Conservation (phyloP, 148 eudicot species). For the Arbutus unedo region DNA sequence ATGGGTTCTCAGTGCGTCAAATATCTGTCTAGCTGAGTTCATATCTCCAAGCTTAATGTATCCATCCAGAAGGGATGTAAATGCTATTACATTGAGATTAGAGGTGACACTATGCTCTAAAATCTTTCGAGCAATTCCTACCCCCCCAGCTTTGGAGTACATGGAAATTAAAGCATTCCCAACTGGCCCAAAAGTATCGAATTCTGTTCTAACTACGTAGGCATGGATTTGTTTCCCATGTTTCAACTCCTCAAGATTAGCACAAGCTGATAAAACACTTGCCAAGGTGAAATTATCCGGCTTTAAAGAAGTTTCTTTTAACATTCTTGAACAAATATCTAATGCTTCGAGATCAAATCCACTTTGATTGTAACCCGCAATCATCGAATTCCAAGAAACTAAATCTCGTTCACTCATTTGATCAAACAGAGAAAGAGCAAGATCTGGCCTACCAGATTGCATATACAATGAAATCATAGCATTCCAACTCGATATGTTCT, state of each 20-base stretch:
- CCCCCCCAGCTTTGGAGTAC: conserved; percentile 41
- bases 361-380: conserved; percentile 31
- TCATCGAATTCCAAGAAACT: conserved; percentile 38
- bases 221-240: conserved; percentile 38
- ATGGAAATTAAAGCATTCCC: conserved; percentile 36
- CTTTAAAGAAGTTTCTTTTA: conserved; percentile 21
- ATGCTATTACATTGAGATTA: conserved; percentile 28
- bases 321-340: conserved; percentile 25
- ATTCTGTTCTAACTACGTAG: conserved; percentile 22
- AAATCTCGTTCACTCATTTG: conserved; percentile 57
- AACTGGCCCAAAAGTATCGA: conserved; percentile 25
- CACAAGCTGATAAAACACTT: conserved; percentile 38
- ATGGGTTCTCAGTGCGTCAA: conserved; percentile 27
- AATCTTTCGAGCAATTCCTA: conserved; percentile 25
- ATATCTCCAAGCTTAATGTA: conserved; percentile 39
- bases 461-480: conserved; percentile 57
- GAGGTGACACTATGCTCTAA: conserved; percentile 19
- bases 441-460: conserved; percentile 46
- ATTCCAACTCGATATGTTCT: conserved; percentile 56
- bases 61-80: conserved; percentile 39
- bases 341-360: conserved; percentile 31
- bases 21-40: conserved; percentile 31
- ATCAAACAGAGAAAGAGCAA: conserved; percentile 50
- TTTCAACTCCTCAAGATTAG: conserved; percentile 29
- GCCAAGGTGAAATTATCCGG: conserved; percentile 39